Base-by-base conservation (phyloP, 176 grass and related monocot genomes). In the Oryza rufipogon region DNA sequence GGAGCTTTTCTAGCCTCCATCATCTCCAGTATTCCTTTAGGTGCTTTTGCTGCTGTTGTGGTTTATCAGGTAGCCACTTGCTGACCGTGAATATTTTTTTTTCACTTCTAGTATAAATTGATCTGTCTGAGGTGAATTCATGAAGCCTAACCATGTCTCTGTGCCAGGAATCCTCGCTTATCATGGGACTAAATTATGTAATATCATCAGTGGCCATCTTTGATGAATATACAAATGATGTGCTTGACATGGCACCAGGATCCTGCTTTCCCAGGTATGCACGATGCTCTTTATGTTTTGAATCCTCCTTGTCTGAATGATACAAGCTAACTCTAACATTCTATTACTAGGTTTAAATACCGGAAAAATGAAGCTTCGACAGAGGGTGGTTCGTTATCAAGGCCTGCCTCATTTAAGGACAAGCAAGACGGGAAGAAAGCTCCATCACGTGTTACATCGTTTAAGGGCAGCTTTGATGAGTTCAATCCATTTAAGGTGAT, bases 191-290 rank as follows among this genome's bases (percentile, higher is more conserved):
- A 32, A 81, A 61, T 69, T 99, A 96, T 80, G 88, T 90, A n/a
- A 23, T 94, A 56, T 90, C 93, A 77, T 96, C 93, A 64, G 79
- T 96, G 68, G 90, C 96, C 63, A 88, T 99, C 48, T 96, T 92
- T 65, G 96, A 99, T 79, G 96, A 94, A 81, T 99, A 99, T 75
- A 96, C 91, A 81, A 99, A 99, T 81, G 96, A 96, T 67, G 87
- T 94, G 70, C 93, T 99, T 84, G 96, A 91, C 86, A 94, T 99
- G 96, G 89, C 91, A 67, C 83, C 92, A 76, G 96, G 96, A 75
- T 96, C 96, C 85, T 99, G 96, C 75, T 99, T 96, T 91, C 96
- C 93, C 45, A 94, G 87, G 91, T 95, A 85, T 23, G 74, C 60
- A 67, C 63, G 2, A 70, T 83, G 28, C 68, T 81, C 56, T 54